Evolutionary conservation across 306 rosid species (phyloP).

Genomic region (Lagenaria siceraria): DNA sequence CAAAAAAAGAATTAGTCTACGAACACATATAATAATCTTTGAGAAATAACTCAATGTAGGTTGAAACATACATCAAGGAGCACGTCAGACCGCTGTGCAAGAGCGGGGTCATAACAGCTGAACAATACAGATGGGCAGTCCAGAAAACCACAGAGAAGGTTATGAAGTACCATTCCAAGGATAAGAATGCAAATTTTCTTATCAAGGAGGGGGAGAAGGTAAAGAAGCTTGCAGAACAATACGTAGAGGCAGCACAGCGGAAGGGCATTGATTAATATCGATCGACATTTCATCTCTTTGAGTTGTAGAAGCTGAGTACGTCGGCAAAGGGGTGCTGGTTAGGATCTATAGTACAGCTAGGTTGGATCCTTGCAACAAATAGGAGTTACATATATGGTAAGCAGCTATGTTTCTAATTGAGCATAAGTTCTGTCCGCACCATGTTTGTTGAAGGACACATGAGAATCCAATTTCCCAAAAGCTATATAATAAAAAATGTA

Average conservation of each 20-base stretch:
- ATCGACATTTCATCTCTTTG: neutral
- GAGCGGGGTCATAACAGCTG: slow-evolving; percentile 81
- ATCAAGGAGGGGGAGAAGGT: slow-evolving; percentile 98
- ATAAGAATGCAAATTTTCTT: slow-evolving; percentile 84
- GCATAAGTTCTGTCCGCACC: neutral
- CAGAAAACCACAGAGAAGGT: slow-evolving; percentile 81
- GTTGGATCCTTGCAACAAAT: neutral
- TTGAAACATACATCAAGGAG: slow-evolving; percentile 86
- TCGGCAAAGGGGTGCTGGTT: neutral
- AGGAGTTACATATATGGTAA: neutral
- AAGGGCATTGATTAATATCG: slow-evolving; percentile 26
- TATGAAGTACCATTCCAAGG: slow-evolving; percentile 74
- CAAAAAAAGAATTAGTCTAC: neutral
- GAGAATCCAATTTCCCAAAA: neutral
- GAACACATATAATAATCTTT: neutral
- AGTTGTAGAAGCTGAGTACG: neutral
- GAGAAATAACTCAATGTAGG: slow-evolving; percentile 30
- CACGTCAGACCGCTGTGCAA: slow-evolving; percentile 90
- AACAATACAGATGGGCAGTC: slow-evolving; percentile 90
- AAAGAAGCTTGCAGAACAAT: slow-evolving; percentile 92
- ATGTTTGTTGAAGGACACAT: neutral
- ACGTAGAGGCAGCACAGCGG: slow-evolving; percentile 68
- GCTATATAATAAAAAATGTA: neutral
- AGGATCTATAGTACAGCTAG: neutral
- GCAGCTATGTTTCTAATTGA: neutral